Evolutionary conservation across 805 yeast species (phyloP).

Genomic region (Torulaspora maleeae): DNA sequence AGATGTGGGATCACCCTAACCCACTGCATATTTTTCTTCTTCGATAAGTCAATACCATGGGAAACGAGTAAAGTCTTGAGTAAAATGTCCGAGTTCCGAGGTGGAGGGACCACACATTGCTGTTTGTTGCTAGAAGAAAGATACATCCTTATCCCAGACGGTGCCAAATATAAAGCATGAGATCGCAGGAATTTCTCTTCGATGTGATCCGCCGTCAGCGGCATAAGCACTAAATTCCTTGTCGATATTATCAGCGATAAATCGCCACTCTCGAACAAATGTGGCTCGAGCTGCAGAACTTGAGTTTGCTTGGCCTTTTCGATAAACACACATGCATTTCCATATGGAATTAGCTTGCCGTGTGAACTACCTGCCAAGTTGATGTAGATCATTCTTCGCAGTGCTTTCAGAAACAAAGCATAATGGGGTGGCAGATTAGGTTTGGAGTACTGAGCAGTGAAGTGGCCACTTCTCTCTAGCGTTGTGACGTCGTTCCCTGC

Average conservation of each 20-base stretch:
- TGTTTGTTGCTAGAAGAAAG: conserved; percentile 36
- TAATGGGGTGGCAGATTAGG: conserved; percentile 40
- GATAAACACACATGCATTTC: conserved; percentile 40
- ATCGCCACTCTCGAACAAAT: conserved; percentile 44
- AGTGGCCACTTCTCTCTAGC: conserved; percentile 34
- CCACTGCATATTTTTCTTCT: conserved; percentile 45
- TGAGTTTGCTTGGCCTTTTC: conserved; percentile 24
- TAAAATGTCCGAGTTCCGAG: conserved; percentile 39
- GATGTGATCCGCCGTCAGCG: conserved; percentile 28
- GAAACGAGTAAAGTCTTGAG: conserved; percentile 37
- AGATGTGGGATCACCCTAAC: conserved; percentile 63
- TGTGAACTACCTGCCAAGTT: conserved; percentile 33
- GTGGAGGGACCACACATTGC: conserved; percentile 39
- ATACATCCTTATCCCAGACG: conserved; percentile 51
- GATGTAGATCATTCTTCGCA: conserved; percentile 40
- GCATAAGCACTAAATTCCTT: conserved; percentile 34
- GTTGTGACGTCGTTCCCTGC: conserved; percentile 8
- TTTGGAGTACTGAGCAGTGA: conserved; percentile 34
- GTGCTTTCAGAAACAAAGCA: conserved; percentile 47
- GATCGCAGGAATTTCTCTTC: conserved; percentile 26
- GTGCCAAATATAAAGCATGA: conserved; percentile 47
- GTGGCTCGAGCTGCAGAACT: conserved; percentile 46
- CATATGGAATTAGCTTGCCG: conserved; percentile 45
- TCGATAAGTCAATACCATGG: conserved; percentile 34
- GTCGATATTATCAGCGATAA: conserved; percentile 37